Conservation (phyloP, 306 rosid genomes). For the Sindora glabra region DNA sequence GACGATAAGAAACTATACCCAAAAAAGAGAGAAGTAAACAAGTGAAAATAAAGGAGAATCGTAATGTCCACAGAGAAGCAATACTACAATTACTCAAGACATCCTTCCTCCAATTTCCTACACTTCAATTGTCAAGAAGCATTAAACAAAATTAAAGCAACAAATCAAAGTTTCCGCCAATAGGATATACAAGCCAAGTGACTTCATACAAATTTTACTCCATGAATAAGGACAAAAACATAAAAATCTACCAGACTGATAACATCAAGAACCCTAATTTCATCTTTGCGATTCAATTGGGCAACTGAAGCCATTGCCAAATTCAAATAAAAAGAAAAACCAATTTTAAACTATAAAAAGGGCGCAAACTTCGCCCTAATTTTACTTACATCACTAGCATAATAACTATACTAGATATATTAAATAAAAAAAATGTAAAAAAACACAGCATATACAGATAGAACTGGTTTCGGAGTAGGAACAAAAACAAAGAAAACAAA, state of each 20-base stretch:
- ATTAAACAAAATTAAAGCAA: background rate
- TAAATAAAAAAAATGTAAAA: too few relatives aligned
- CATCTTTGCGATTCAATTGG: background rate
- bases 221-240: background rate
- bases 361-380: background rate
- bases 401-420: too few relatives aligned
- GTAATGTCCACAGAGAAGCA: background rate
- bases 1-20: conserved; percentile 11
- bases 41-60: background rate
- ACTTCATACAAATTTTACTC: background rate
- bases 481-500: too few relatives aligned
- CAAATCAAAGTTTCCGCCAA: background rate
- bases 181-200: background rate
- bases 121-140: background rate
- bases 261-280: conserved; percentile 10
- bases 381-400: background rate
- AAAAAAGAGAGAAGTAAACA: background rate
- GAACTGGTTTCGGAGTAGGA: too few relatives aligned
- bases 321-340: background rate
- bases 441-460: too few relatives aligned
- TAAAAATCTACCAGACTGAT: background rate
- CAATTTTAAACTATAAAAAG: background rate
- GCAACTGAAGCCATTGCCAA: background rate
- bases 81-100: background rate
- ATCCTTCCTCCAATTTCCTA: conserved; percentile 2